Evolutionary conservation across 1,284 basidiomycete genomes (phyloP).

Genomic region (Grifola frondosa): DNA sequence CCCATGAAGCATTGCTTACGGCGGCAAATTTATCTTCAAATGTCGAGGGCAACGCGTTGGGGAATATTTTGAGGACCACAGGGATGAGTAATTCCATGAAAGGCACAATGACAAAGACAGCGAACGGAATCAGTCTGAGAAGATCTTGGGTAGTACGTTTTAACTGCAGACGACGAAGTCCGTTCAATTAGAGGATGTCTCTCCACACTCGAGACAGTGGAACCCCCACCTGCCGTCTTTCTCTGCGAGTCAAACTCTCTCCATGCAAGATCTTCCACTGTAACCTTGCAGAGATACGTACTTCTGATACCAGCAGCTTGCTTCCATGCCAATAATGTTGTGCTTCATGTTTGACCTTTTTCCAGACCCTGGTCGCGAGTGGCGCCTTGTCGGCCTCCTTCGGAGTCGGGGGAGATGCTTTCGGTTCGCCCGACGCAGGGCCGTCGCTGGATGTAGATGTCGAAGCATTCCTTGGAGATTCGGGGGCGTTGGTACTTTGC

Average conservation of each 20-base stretch:
- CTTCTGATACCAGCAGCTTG: conserved; percentile 93
- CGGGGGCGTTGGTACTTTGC: conserved; percentile 15
- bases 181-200: not conserved
- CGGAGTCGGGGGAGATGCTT: conserved; percentile 48
- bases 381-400: conserved; percentile 53
- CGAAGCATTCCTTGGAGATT: conserved; percentile 7
- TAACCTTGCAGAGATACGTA: conserved; percentile 85
- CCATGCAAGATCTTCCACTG: conserved; percentile 94
- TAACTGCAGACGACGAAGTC: conserved; percentile 50
- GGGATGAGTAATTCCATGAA: conserved; percentile 99
- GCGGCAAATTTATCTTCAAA: conserved; percentile 97
- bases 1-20: conserved; percentile 47
- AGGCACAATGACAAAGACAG: conserved; percentile 93
- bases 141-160: conserved; percentile 93
- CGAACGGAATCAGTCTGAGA: conserved; percentile 91
- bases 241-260: conserved; percentile 87
- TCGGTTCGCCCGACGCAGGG: conserved; percentile 38
- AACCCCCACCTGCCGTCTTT: conserved; percentile 79
- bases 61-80: conserved; percentile 95
- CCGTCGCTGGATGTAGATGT: conserved; percentile 11
- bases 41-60: conserved; percentile 97
- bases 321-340: conserved; percentile 97
- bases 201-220: not conserved
- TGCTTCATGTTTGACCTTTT: conserved; percentile 93
- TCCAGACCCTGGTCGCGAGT: conserved; percentile 71